Evolutionary conservation across 2,329 filamentous ascomycete species (phyloP), one percentile per base, ranked within the genome.

Genomic region (Aspergillus brasiliensis): DNA sequence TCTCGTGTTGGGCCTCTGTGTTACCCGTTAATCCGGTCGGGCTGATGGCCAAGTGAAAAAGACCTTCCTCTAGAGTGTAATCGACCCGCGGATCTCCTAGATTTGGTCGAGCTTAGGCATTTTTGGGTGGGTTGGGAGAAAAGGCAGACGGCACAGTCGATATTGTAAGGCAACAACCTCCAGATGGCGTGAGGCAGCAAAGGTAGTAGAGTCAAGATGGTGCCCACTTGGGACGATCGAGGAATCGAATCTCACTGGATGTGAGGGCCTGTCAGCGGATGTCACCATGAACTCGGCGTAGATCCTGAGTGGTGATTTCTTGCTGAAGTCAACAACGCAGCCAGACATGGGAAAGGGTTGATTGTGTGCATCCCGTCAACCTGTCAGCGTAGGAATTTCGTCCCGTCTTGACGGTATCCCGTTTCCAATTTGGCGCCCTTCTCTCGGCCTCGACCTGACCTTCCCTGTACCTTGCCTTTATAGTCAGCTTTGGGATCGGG

Each of bases 21-120:
- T 58, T 55, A 64, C 65, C 65, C 54, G 56, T 53, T 54, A 38
- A 52, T 57, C 60, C 56, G 60, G 60, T 68, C 59, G 60, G 65
- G 59, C 63, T 63, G 57, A 52, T 62, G 47, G 56, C 38, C 17
- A 21, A 46, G 31, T 56, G 28, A 37, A 48, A 48, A 55, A 58
- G 57, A 47, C 53, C 28, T 51, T 55, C 21, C 40, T 38, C 60
- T 49, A 37, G 38, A 51, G 51, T 51, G 51, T 31, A 34, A 59
- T 53, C 60, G 51, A 54, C 57, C 37, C 60, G 63, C 47, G 56
- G 51, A 62, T 34, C 31, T 48, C 54, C 44, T 49, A 52, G 52
- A 37, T 57, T 49, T 57, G 51, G 57, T 58, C 31, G 59, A 59
- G 59, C 42, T 61, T 56, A 62, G 60, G 51, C 58, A 58, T 42